Base-by-base conservation (phyloP, 805 yeast genomes). In the Saturnispora galanensis region DNA sequence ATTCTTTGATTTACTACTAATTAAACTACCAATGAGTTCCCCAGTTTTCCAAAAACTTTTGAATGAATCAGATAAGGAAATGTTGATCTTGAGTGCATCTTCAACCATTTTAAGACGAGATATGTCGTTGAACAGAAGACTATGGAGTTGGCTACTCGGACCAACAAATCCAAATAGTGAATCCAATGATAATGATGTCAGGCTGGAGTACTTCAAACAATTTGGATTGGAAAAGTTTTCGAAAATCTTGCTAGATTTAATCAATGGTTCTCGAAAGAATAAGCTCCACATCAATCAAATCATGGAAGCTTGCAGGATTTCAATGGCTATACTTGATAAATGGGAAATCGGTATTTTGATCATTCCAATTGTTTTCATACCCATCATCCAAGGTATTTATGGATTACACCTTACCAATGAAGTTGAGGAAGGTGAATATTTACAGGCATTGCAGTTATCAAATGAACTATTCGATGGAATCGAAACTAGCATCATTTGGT, bases 91-190 rank as follows among this genome's bases (percentile, higher is more conserved):
- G 62, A 68, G 78, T 9, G 81, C 88, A 33, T 73, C 87, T 21
- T 63, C 70, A 10, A 79, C 89, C 0, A 81, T 93, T 2, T 65
- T 87, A 37, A 77, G 82, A 38, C 81, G 80, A 53, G 99, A 93
- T 61, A 87, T 93, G 96, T 87, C 97, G 8, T 70, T 93, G 47
- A 93, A 93, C 60, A 73, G 98, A 62, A 73, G 99, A 54, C 69
- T 93, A 16, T 89, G 97, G 96, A 80, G 74, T 47, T 93, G 96
- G 95, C 65, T 93, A 7, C 62, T 90, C 28, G 97, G 97, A 0
- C 93, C 96, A 1, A 87, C 80, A 13, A 51, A 43, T 16, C 31
- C 43, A 5, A 31, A 31, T 34, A 49, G 39, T 11, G 26, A 29
- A 12, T 34, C 45, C 1, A 31, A 42, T 4, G 48, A 43, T 15